These are phyloP conservation scores for Talaromyces sp. DNA, from an alignment of 2,329 filamentous ascomycete genomes.

Conservation along the genomic window DNA sequence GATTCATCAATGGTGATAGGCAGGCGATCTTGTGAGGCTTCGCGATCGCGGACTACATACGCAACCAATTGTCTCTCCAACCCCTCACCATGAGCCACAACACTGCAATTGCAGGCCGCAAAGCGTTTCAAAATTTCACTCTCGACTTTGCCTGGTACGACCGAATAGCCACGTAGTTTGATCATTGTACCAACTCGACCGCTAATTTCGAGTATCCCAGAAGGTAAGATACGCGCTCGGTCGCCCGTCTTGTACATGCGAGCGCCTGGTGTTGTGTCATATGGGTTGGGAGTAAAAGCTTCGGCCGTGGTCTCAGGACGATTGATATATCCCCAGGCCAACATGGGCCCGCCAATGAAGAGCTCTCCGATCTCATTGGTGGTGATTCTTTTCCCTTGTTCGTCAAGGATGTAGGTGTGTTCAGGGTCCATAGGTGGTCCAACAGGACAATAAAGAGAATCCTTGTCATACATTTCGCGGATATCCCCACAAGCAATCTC, in stretches of 20 bases:
- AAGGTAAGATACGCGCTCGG: constrained; percentile 61
- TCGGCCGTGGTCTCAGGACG: constrained; percentile 71
- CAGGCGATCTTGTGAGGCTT: constrained; percentile 50
- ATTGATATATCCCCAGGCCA: constrained; percentile 74
- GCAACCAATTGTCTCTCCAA: constrained; percentile 70
- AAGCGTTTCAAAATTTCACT: constrained; percentile 65
- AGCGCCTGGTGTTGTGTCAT: constrained; percentile 53
- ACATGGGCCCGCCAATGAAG: constrained; percentile 66
- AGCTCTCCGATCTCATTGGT: constrained; percentile 64
- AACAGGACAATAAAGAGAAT: constrained; percentile 66
- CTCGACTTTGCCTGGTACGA: constrained; percentile 72
- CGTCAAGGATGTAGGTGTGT: constrained; percentile 68
- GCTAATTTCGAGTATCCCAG: constrained; percentile 67
- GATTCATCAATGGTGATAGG: constrained; percentile 62
- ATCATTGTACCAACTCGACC: constrained; percentile 75
- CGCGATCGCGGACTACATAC: constrained; percentile 66
- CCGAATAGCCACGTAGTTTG: constrained; percentile 72
- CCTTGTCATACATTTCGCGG: constrained; percentile 59
- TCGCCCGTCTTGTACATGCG: constrained; percentile 74
- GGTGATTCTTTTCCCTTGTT: constrained; percentile 60
- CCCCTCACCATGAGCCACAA: constrained; percentile 69
- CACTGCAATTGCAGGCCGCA: constrained; percentile 65
- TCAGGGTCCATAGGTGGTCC: constrained; percentile 63
- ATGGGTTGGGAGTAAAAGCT: constrained; percentile 64
- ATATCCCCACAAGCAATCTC: constrained; percentile 75